Evolutionary conservation across 2,329 filamentous ascomycete species (phyloP).

Genomic region (Plenodomus lindquistii): DNA sequence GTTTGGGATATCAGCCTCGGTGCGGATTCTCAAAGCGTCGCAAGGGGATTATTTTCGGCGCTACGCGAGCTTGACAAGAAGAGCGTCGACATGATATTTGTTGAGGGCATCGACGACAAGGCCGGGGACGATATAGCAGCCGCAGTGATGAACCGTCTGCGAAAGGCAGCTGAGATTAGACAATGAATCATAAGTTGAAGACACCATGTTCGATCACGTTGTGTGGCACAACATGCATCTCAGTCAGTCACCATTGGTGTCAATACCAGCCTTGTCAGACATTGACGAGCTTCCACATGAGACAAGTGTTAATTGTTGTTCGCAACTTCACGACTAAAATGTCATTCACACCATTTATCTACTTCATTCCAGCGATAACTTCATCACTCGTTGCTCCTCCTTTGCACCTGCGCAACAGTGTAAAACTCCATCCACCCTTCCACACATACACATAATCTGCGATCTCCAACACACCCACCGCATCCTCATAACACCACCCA

Average conservation of each 20-base stretch:
- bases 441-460: no score
- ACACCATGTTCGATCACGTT: not conserved
- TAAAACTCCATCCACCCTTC: no score
- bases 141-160: constrained; percentile 59
- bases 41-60: constrained; percentile 84
- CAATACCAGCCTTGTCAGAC: no score
- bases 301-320: not conserved
- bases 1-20: constrained; percentile 76
- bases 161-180: constrained; percentile 51
- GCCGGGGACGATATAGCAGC: constrained; percentile 77
- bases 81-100: constrained; percentile 80
- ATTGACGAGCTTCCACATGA: not conserved
- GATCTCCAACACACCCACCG: no score
- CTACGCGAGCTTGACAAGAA: constrained; percentile 81
- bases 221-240: not conserved
- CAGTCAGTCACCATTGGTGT: not conserved
- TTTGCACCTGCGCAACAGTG: no score
- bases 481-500: no score
- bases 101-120: constrained; percentile 79
- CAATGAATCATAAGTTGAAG: not conserved
- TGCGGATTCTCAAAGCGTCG: constrained; percentile 70
- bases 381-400: not conserved
- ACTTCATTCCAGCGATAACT: no score
- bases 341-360: not conserved
- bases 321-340: not conserved